Evolutionary conservation across 805 yeast genomes (phyloP), one percentile per base, ranked within the genome.

Genomic region (Monosporozyma yasuniensis): DNA sequence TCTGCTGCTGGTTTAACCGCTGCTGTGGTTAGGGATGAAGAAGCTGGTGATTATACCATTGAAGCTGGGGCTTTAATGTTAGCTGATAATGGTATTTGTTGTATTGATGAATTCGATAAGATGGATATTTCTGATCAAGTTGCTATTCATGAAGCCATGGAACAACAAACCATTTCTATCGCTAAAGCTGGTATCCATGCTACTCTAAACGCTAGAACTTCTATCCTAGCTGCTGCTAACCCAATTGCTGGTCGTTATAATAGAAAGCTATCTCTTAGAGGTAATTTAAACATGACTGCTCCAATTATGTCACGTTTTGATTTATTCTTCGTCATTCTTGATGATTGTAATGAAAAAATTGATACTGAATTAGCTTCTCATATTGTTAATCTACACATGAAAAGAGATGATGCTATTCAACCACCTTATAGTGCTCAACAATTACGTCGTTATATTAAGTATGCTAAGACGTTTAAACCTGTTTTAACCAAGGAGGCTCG

Each of bases 141-240:
- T 49, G 98, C 98, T 3, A 91, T 93, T 72, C 99, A 93, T 71
- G 99, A 93, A 72, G 99, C 98, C 22, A 93, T 93, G 99, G 99
- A 93, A 76, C 99, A 93, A 71, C 99, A 93, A 69, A 93, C 99
- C 0, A 93, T 93, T 57, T 90, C 97, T 14, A 93, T 93, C 61
- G 97, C 99, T 10, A 93, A 93, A 67, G 99, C 99, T 0, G 99
- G 99, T 63, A 93, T 93, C 55, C 97, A 93, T 63, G 98, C 99
- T 1, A 93, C 99, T 0, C 73, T 93, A 61, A 93, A 93, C 66
- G 99, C 99, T 1, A 78, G 99, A 62, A 88, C 99, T 0, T 88
- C 97, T 0, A 93, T 93, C 59, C 71, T 93, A 46, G 99, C 99
- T 0, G 98, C 99, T n/a, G 99, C 99, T 0, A 93, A 93, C 66